A percentile compares a stretch with the other conserved stretches of the same genome.
phyloP scores from a whole-genome alignment of 805 yeast species.

The Tanozyma kutaoensis region DNA sequence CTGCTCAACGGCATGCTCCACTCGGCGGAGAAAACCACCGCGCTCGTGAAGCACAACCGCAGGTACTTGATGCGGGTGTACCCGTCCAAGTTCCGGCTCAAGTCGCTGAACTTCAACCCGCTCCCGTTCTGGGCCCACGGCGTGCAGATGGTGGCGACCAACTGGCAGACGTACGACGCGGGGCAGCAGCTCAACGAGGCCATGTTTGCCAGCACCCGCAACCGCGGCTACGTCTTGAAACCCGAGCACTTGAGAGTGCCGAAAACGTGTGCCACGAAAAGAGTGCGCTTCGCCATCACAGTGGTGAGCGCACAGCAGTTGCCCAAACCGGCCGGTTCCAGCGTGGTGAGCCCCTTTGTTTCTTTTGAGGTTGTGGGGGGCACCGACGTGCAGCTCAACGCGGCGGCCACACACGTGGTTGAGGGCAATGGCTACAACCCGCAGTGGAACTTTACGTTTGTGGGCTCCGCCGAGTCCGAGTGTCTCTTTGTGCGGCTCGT shows the following conservation, averaged over 20 bases:
- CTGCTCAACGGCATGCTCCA: constrained; percentile 48
- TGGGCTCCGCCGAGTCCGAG: constrained; percentile 26
- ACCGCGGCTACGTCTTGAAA: constrained; percentile 69
- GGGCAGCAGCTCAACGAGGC: constrained; percentile 87
- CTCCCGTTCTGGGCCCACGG: constrained; percentile 73
- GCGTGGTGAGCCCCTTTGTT: constrained; percentile 44
- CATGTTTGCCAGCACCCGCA: constrained; percentile 48
- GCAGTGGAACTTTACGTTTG: constrained; percentile 50
- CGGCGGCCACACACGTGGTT: constrained; percentile 13
- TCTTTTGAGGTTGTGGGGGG: constrained; percentile 47
- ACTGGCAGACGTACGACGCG: constrained; percentile 87
- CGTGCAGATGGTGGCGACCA: constrained; percentile 89
- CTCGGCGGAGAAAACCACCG: constrained; percentile 38
- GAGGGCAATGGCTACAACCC: constrained; percentile 80
- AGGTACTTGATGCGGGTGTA: constrained; percentile 70
- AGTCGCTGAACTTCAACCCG: constrained; percentile 75
- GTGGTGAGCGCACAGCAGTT: constrained; percentile 78
- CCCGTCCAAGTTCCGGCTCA: constrained; percentile 69
- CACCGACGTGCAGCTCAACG: constrained; percentile 4
- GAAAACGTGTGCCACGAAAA: constrained; percentile 1
- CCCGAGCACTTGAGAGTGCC: constrained; percentile 37
- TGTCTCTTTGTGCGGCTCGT: constrained; percentile 45
- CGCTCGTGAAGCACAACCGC: constrained; percentile 67
- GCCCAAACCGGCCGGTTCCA: constrained; percentile 47
- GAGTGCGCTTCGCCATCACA: background rate